phyloP scores from a whole-genome alignment of 140 eudicot species.

The Erigeron philadelphicus region DNA sequence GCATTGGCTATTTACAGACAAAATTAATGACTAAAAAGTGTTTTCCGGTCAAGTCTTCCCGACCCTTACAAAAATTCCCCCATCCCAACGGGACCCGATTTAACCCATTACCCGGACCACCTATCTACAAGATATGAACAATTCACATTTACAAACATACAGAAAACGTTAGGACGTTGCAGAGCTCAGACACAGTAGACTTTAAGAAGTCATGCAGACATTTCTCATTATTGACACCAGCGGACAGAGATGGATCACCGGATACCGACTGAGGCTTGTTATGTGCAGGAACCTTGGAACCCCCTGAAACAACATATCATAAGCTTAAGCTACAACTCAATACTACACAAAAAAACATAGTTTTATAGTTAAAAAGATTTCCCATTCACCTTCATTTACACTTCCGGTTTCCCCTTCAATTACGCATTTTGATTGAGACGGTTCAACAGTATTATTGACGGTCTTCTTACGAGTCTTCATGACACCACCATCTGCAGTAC shows the following conservation, averaged over 20 bases:
- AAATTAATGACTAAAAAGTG: neutral
- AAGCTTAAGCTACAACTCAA: conserved; percentile 1
- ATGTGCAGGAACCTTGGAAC: conserved; percentile 26
- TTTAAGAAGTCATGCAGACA: conserved; percentile 34
- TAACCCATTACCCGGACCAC: neutral
- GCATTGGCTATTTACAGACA: conserved; percentile 4
- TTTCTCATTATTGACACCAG: conserved; percentile 18
- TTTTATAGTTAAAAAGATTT: neutral
- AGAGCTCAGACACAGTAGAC: conserved; percentile 46
- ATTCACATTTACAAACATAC: conserved; percentile 35
- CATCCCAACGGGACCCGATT: too few relatives aligned
- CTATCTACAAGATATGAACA: neutral
- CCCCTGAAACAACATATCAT: conserved; percentile 34
- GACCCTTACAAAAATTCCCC: neutral
- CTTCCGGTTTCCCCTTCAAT: conserved; percentile 21
- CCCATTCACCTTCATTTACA: conserved; percentile 26
- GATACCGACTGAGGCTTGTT: conserved; percentile 30
- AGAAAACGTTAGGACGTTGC: conserved; percentile 41
- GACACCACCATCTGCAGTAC: conserved; percentile 33
- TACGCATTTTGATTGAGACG: conserved; percentile 17
- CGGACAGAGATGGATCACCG: conserved; percentile 15
- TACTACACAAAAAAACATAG: neutral
- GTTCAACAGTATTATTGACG: neutral
- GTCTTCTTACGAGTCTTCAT: conserved; percentile 48
- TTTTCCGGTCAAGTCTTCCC: neutral